Conservation (phyloP, 805 yeast species). For the Hanseniaspora thailandica region DNA sequence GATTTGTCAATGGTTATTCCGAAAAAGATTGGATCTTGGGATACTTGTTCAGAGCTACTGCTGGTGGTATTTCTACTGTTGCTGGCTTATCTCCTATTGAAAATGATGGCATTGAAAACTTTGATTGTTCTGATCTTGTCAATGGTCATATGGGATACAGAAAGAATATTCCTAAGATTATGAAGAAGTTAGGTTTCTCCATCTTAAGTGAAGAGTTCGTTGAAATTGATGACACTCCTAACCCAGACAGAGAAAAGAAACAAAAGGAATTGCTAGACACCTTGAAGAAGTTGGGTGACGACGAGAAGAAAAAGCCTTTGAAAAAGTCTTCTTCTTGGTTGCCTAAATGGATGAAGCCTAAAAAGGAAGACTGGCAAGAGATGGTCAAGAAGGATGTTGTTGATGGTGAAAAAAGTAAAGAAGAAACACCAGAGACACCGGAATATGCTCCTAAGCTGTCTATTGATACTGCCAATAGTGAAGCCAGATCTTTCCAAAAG, state of each 20-base stretch:
- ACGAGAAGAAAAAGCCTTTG: slow-evolving; percentile 46
- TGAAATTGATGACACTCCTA: slow-evolving; percentile 85
- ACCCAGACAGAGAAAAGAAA: slow-evolving; percentile 72
- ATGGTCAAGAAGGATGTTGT: slow-evolving; percentile 40
- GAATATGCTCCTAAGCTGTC: not conserved
- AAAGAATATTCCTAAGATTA: slow-evolving; percentile 75
- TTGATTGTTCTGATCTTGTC: slow-evolving; percentile 74
- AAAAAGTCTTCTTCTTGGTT: slow-evolving; percentile 30
- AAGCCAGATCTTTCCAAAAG: not conserved
- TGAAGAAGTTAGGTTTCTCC: slow-evolving; percentile 61
- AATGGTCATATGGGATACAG: slow-evolving; percentile 98
- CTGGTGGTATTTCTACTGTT: slow-evolving; percentile 85
- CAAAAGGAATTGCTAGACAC: slow-evolving; percentile 60
- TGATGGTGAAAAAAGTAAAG: not conserved
- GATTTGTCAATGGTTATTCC: slow-evolving; percentile 81
- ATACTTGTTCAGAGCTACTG: slow-evolving; percentile 85
- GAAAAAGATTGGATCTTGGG: slow-evolving; percentile 94
- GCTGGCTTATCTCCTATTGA: slow-evolving; percentile 78
- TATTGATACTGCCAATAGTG: not conserved
- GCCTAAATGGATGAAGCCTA: slow-evolving; percentile 39
- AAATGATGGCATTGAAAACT: slow-evolving; percentile 59
- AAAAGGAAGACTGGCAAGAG: slow-evolving; percentile 49
- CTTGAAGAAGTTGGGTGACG: slow-evolving; percentile 64
- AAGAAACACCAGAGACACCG: not conserved
- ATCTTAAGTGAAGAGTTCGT: slow-evolving; percentile 82